Conservation (phyloP, 1,139 yeast genomes). For the Martiniozyma asiatica region DNA sequence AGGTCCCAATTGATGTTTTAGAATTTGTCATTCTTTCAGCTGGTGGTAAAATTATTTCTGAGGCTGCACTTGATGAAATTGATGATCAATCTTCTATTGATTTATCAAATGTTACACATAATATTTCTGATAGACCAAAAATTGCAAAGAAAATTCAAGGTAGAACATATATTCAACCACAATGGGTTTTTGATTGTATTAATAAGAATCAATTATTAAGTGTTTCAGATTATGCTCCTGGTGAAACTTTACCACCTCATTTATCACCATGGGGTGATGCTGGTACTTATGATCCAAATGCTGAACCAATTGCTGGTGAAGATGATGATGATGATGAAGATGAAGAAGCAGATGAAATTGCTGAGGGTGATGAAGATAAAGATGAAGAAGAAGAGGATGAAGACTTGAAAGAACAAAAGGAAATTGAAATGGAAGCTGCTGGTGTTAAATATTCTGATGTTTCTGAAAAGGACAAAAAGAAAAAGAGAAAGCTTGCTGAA, state of each 20-base stretch:
- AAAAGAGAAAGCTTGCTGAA: conserved; percentile 51
- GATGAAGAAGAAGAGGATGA: conserved; percentile 34
- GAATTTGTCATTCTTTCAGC: conserved; percentile 81
- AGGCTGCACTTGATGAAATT: conserved; percentile 69
- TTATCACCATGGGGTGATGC: conserved; percentile 98
- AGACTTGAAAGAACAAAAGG: conserved; percentile 61
- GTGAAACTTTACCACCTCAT: conserved; percentile 93
- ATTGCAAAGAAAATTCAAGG: conserved; percentile 71
- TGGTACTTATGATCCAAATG: conserved; percentile 78
- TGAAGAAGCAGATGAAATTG: conserved; percentile 37
- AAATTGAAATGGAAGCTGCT: conserved; percentile 80
- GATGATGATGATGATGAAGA: conserved; percentile 41
- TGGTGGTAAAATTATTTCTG: conserved; percentile 82
- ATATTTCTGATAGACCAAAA: conserved; percentile 86
- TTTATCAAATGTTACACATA: conserved; percentile 72
- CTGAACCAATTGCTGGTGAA: conserved; percentile 29
- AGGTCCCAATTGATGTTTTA: conserved; percentile 83
- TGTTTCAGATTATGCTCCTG: conserved; percentile 79
- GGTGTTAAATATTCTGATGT: conserved; percentile 69
- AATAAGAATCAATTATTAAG: conserved; percentile 67
- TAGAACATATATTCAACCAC: conserved; percentile 91
- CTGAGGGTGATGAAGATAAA: conserved; percentile 35
- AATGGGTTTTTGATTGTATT: conserved; percentile 91
- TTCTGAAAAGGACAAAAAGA: conserved; percentile 22
- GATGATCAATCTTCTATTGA: conserved; percentile 38